Base-by-base conservation (phyloP, 352 stramenopile species). In the Phytophthora kernoviae region DNA sequence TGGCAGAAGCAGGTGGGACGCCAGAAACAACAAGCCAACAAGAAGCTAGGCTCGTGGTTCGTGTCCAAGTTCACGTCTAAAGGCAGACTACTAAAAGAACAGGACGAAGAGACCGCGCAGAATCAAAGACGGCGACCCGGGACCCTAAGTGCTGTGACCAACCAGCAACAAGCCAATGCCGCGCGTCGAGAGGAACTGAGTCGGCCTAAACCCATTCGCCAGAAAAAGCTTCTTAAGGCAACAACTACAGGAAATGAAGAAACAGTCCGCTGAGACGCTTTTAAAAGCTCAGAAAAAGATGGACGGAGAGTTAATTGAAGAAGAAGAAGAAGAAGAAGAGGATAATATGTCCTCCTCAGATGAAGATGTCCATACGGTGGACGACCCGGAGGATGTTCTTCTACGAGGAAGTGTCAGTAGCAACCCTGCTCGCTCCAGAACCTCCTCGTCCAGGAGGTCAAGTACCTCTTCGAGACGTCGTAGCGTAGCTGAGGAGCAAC, bases 211-310 rank as follows among this genome's bases (percentile, higher is more conserved):
- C 71, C 80, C 45, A 70, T 85, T 74, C 62, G 77, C 0, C 82
- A 91, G 70, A n/a, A 68, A 76, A 39, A 91, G 80, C 48, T 91
- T 89, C 33, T 30, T 91, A 41, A 75, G 80, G 11, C 72, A 79
- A 41, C 79, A 91, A 54, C 65, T 91, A 15, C 62, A 87, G 33
- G 82, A 91, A 65, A 91, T 91, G 82, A 91, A 91, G 75, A 69
- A 77, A 26, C 74, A 88, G 45, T 90, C 79, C 26, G 76, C 78
- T 7, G 82, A 89, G 41, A 69, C 77, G 41, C 46, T 91, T 32
- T 54, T 75, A 33, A 55, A 63, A 10, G 48, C 45, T 8, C 68
- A 81, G 53, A 77, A 84, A 62, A 56, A 70, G 15, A 87, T 87
- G 61, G 69, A 79, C 32, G 77, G 77, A 34, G 46, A 84, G 37